phyloP scores from a whole-genome alignment of 2,329 filamentous ascomycete genomes.

The Aaosphaeria arxii region DNA sequence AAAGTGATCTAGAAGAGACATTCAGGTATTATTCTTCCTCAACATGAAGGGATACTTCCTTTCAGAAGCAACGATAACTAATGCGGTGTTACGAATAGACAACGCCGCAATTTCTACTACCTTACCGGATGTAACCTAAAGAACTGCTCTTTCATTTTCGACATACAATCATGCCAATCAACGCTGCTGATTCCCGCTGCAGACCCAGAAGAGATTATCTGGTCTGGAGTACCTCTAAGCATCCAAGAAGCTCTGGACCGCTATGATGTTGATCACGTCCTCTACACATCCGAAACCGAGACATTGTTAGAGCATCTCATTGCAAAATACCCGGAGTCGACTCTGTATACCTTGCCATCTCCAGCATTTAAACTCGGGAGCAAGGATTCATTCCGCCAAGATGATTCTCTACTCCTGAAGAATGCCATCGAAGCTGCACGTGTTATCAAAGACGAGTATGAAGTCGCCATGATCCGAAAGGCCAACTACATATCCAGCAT shows the following conservation, averaged over 20 bases:
- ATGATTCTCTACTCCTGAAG: conserved; percentile 46
- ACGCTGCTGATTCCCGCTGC: conserved; percentile 72
- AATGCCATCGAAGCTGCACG: conserved; percentile 75
- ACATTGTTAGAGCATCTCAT: too few species aligned
- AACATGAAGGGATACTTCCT: too few species aligned
- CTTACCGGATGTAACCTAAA: too few species aligned
- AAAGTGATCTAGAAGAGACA: too few species aligned
- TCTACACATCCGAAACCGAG: conserved; percentile 45
- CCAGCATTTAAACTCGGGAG: too few species aligned
- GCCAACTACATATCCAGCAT: conserved; percentile 77
- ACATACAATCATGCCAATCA: conserved; percentile 59
- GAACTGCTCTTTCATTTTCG: conserved; percentile 56
- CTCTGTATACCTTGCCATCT: too few species aligned
- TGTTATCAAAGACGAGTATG: conserved; percentile 79
- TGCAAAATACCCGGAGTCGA: too few species aligned
- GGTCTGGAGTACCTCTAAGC: conserved; percentile 60
- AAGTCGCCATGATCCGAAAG: conserved; percentile 74
- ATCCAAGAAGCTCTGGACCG: conserved; percentile 58
- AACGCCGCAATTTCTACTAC: too few species aligned
- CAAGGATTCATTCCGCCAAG: too few species aligned
- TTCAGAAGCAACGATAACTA: too few species aligned
- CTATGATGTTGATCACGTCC: conserved; percentile 69
- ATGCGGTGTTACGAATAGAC: too few species aligned
- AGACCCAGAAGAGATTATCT: conserved; percentile 60
- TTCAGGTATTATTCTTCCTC: too few species aligned